Conservation (phyloP, 2,329 filamentous ascomycete species). For the Celoporthe dispersa region DNA sequence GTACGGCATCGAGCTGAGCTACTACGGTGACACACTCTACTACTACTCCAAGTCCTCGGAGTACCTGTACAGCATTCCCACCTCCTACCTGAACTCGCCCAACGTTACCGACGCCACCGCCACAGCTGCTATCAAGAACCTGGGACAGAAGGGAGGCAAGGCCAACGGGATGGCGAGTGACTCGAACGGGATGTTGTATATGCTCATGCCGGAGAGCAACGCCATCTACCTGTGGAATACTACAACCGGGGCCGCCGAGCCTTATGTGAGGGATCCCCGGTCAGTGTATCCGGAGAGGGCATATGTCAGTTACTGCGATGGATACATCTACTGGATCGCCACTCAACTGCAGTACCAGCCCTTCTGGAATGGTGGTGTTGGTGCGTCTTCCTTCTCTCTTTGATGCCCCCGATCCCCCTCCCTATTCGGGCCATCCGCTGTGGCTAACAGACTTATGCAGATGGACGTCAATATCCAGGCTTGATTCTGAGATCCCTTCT, state of each 20-base stretch:
- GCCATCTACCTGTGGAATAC: conserved; percentile 6
- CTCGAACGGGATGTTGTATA: neutral
- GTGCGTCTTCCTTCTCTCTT: neutral
- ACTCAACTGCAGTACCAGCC: neutral
- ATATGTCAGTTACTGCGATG: conserved; percentile 4
- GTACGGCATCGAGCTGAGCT: conserved; percentile 3
- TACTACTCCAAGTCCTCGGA: conserved; percentile 3
- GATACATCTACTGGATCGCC: conserved; percentile 8
- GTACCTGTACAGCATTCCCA: conserved; percentile 1
- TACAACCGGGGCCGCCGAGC: neutral
- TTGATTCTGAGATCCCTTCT: conserved; percentile 3
- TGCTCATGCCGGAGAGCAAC: conserved; percentile 10
- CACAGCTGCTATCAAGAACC: neutral
- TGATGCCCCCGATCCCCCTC: neutral
- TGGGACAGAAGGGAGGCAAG: conserved; percentile 7
- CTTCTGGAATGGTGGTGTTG: neutral
- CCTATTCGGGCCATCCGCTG: no score
- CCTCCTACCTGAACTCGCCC: conserved; percentile 9
- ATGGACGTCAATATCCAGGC: neutral
- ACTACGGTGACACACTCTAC: neutral
- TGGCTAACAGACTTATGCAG: neutral
- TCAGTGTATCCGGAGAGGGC: conserved; percentile 4
- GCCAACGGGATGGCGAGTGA: conserved; percentile 2
- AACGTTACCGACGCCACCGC: neutral
- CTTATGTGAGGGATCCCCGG: neutral